phyloP scores from a whole-genome alignment of 805 yeast species.

The Candida caryicola region DNA sequence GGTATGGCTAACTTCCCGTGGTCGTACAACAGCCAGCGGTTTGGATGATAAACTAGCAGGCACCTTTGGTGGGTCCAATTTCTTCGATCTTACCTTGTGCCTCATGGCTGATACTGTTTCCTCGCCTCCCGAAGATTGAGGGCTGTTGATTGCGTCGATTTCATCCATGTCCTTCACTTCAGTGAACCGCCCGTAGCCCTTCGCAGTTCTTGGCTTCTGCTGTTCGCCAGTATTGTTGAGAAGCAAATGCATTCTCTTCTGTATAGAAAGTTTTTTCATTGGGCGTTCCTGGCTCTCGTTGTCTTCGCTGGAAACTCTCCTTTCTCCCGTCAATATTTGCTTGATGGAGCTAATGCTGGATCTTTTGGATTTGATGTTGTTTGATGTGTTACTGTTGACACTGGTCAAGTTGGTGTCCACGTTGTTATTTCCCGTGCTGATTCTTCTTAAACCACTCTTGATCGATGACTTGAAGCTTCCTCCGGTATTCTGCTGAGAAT shows the following conservation, averaged over 20 bases:
- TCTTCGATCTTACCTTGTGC: constrained; percentile 5
- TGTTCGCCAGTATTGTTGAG: constrained; percentile 42
- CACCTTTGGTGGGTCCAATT: constrained; percentile 33
- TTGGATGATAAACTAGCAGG: constrained; percentile 28
- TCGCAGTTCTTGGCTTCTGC: constrained; percentile 59
- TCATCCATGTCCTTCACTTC: constrained; percentile 35
- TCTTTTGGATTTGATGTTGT: constrained; percentile 14
- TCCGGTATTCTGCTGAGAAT: constrained; percentile 35
- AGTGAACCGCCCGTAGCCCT: constrained; percentile 79
- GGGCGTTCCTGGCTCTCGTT: constrained; percentile 2
- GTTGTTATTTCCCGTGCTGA: constrained; percentile 37
- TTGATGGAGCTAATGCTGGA: constrained; percentile 30
- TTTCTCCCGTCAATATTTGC: constrained; percentile 29
- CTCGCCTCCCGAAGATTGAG: constrained; percentile 5
- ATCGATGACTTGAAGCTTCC: constrained; percentile 35
- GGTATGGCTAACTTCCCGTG: neutral
- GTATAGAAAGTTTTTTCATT: constrained; percentile 40
- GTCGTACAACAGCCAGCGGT: constrained; percentile 2
- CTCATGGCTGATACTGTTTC: constrained; percentile 1
- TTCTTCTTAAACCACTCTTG: constrained; percentile 34
- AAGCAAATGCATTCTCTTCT: constrained; percentile 52
- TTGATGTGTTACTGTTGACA: constrained; percentile 11
- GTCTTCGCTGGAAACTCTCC: constrained; percentile 12
- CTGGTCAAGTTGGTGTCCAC: constrained; percentile 12
- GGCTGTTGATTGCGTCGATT: constrained; percentile 28